Evolutionary conservation across 352 stramenopile species (phyloP), one percentile per base, ranked within the genome.

Genomic region (Phytopythium cucurbitacearum): DNA sequence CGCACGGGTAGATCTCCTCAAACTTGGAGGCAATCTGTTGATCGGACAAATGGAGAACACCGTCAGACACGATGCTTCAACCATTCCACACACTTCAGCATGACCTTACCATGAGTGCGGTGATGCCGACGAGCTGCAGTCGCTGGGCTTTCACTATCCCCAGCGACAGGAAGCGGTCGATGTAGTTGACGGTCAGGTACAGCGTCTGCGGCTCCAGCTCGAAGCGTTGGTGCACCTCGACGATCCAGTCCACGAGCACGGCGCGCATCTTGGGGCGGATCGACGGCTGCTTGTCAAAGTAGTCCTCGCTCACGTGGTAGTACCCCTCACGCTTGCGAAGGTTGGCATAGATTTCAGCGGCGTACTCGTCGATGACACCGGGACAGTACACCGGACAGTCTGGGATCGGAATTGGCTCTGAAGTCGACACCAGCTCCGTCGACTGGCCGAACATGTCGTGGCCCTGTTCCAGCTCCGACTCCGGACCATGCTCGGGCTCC

Each of bases 1-100:
- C 94, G 11, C 96, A 96, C 9, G 96, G 94, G 64, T 99, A 99
- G 51, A 99, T 99, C 70, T 99, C 97, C 67, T 99, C 98, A 71
- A 99, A 99, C 80, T 99, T 99, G 28, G 96, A 97, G 11, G 97
- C 97, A 53, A 28, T 28, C 21, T 28, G 21, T 28, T 28, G 2
- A 28, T 28, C 21, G 21, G 21, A 99, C 5, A 54, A 55, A 55
- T 13, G 7, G 8, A 35, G 11, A 44, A 3, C 7, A 32, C 36
- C n/a, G 33, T 51, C 16, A 53, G 38, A 56, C 16, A 46, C 9
- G 12, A 39, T 47, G 46, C 47, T 43, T 11, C 47, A 53, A 40
- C 36, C 15, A 57, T 33, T n/a, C 34, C 40, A 41, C 7, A 60
- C 65, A 39, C 51, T 28, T 2, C 21, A 28, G 21, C 21, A 28